Evolutionary conservation across 2,329 filamentous ascomycete genomes (phyloP), one percentile per base, ranked within the genome.

Genomic region (Venturia pyrina): DNA sequence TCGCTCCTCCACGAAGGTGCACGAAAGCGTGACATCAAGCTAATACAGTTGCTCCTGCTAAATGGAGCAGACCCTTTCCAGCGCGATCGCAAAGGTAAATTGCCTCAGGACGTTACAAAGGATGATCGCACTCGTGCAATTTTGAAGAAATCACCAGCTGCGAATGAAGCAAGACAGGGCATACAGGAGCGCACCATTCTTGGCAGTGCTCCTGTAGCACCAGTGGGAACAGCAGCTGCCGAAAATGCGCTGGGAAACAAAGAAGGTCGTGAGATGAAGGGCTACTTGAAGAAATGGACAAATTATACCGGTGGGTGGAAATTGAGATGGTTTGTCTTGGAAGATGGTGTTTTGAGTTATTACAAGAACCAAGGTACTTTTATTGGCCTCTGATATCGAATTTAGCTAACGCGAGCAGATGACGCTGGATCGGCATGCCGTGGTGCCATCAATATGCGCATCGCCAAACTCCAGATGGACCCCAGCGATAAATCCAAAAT

Each of bases 201-300:
- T 19, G 93, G 92, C 1, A 88, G 74, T 68, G 82, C 82, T 6
- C 78, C 80, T 2, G 78, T 81, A 10, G 75, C 81, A 17, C 80
- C 85, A 34, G 77, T 79, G 1, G 81, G 87, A 19, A 80, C 83
- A 11, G 84, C 89, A 69, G 80, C 85, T 24, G 76, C 73, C 3
- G 76, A 76, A 15, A 70, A 69, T 68, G 19, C 57, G 68, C 11
- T 66, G 72, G 89, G 89, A 34, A 89, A 89, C 19, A 92, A 93
- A 70, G 95, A 99, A 73, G 89, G 90, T 21, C 85, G 93, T 61
- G 93, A 98, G 77, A 98, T 99, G 90, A 97, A 96, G 79, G 95
- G 95, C 7, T 99, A 98, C 75, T 81, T 99, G 66, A 98, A 97
- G 79, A 99, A 99, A 76, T 99, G 95, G 95, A 99, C 95, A 61